Evolutionary conservation across 257 asterid species (phyloP), one percentile per base, ranked within the genome.

Genomic region (Solanum ahanhuiri): DNA sequence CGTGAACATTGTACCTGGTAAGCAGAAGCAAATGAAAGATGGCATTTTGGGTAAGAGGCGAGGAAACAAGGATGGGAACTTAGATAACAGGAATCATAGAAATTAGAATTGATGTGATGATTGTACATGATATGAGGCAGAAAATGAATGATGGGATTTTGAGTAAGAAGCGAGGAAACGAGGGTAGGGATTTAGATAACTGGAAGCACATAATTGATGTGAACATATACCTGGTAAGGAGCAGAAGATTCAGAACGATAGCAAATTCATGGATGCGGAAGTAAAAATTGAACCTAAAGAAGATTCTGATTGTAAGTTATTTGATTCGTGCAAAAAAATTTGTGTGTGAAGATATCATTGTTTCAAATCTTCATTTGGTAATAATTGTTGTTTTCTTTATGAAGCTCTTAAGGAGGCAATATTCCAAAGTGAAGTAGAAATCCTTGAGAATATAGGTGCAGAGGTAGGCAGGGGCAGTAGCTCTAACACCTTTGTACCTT

Each of bases 401-500:
- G 64, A 72, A 75, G 83, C 60, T 9, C 20, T 64, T 1, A 73
- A 73, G 82, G 87, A 75, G 25, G n/a, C 28, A 83, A 10, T 67
- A 33, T 77, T n/a, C 60, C 35, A 39, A 41, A 41, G 83, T 28
- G 91, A 89, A 14, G 51, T 89, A 76, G 85, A 82, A 64, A 90
- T 91, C 75, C 85, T 89, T 15, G 89, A 87, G 22, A 39, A 34
- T 87, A 87, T 76, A 34, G 48, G 63, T 48, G 87, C 85, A 82
- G 86, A 45, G 69, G 2, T 6, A 34, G 57, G 77, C 87, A 1
- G 12, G 83, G 83, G 63, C 83, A 76, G 83, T 25, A 23, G 35
- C 63, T 76, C 35, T 86, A 37, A 51, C 64, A 87, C 88, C 39
- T 86, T 87, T 43, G 89, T 71, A 64, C 31, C 89, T 85, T 34